phyloP scores from a whole-genome alignment of 441 rosid genomes.

The Raphanus hybrid region DNA sequence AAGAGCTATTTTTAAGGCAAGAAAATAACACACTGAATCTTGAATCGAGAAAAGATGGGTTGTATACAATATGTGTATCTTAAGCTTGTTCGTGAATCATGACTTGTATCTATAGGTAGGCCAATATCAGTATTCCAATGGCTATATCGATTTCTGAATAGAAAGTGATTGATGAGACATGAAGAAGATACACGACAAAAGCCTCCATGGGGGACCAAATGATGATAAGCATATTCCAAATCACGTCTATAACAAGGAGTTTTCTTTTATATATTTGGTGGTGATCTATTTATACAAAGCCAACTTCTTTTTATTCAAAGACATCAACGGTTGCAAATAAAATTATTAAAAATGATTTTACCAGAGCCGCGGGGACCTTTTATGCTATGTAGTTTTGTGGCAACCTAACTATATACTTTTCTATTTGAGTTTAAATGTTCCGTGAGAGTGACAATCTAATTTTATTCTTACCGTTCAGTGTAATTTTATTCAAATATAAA shows the following conservation, averaged over 20 bases:
- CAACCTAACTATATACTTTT: not conserved
- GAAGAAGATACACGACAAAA: constrained; percentile 12
- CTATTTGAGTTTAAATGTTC: not conserved
- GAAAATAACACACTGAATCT: not conserved
- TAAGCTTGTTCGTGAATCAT: not conserved
- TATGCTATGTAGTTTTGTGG: not conserved
- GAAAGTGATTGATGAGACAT: constrained; percentile 29
- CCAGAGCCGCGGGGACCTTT: not conserved
- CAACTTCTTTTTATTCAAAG: not conserved
- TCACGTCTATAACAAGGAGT: not conserved
- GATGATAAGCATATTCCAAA: constrained; percentile 1
- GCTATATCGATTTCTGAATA: constrained; percentile 23
- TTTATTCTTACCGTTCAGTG: not conserved
- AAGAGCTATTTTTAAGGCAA: not conserved
- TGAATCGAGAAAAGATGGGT: not conserved
- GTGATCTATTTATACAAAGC: not conserved
- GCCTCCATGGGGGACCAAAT: constrained; percentile 20
- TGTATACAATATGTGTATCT: not conserved
- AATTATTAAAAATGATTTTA: not conserved
- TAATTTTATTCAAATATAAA: not conserved
- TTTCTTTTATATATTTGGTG: not conserved
- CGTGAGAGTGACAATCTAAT: not conserved
- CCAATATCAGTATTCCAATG: constrained; percentile 13
- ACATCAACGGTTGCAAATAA: not conserved
- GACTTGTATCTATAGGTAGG: not conserved